Evolutionary conservation across 2,329 filamentous ascomycete species (phyloP), one percentile per base, ranked within the genome.

Genomic region (Endoconidiophora polonica): DNA sequence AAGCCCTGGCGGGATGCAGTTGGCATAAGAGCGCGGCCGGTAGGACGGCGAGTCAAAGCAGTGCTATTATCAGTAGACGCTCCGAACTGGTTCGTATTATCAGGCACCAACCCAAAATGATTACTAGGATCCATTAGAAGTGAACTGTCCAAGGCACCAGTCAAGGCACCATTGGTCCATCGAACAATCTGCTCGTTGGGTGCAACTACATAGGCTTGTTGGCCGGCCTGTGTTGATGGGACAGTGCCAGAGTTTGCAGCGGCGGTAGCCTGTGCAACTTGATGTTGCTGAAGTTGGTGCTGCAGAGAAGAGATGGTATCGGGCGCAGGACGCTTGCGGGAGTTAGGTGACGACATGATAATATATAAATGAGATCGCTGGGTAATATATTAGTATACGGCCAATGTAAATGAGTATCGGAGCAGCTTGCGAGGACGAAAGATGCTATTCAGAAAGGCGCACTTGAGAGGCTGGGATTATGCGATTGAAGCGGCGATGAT

Each of bases 21-120:
- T 5, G 69, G 66, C 41, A 72, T 66, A 33, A 78, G 62, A 12
- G 68, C 68, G 36, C 68, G 68, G 55, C 71, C 76, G 57, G 69
- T 68, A 52, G 70, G 65, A 57, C 71, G 64, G 55, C 71, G 67
- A 55, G 78, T 68, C 56, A 77, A 65, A 5, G 70, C 68, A 52
- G 70, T 72, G 54, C 68, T 72, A 48, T 68, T 62, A 52, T 55
- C 57, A 58, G 45, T 10, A 2, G 41, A n/a, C 29, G 51, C 24
- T 6, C 43, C 9, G 20, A 51, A 47, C 33, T 56, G 55, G 4
- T 33, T 33, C 18, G 50, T 48, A 10, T 39, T 37, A 3, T 26
- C 24, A 23, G 52, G 44, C 4, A 50, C 24, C 18, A 49, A n/a
- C n/a, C 44, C 33, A 24, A 49, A 38, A 20, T 53, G 50, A 4